These are phyloP conservation scores for Candida namnaoensis DNA, from an alignment of 805 yeast species.

Conservation along the genomic window DNA sequence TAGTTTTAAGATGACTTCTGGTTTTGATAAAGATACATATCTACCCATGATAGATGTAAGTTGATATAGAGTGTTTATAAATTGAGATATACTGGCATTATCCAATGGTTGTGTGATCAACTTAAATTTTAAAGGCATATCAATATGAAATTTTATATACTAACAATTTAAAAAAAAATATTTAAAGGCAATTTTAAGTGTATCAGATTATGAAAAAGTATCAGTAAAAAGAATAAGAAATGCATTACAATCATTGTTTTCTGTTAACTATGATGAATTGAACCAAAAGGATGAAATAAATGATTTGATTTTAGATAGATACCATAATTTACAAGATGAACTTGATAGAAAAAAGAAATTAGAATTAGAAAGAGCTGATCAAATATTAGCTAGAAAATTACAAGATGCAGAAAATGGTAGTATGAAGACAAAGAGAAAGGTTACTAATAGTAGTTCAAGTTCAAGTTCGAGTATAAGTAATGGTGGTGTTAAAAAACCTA, in stretches of 20 bases:
- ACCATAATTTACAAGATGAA: slow-evolving; percentile 35
- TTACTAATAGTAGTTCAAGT: not conserved
- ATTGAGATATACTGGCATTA: too few relatives aligned
- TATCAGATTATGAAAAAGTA: slow-evolving; percentile 58
- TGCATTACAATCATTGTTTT: slow-evolving; percentile 65
- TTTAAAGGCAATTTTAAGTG: slow-evolving; percentile 57
- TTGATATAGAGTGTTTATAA: not conserved
- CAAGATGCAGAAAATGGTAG: slow-evolving; percentile 20
- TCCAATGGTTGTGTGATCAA: too few relatives aligned
- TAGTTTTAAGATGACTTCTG: not conserved
- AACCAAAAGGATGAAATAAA: slow-evolving; percentile 46
- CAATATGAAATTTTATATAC: not conserved
- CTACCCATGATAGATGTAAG: slow-evolving; percentile 60
- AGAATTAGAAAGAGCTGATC: slow-evolving; percentile 40
- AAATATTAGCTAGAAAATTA: slow-evolving; percentile 40
- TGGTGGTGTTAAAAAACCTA: not conserved
- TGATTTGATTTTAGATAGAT: slow-evolving; percentile 50
- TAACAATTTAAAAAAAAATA: not conserved
- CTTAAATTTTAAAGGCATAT: too few relatives aligned
- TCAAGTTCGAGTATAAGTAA: too few relatives aligned
- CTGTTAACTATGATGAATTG: slow-evolving; percentile 38
- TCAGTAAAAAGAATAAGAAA: slow-evolving; percentile 64
- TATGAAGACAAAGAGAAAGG: slow-evolving; percentile 8
- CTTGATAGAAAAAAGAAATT: slow-evolving; percentile 18
- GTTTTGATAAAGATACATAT: slow-evolving; percentile 19